Evolutionary conservation across 164 flowering plant species (phyloP), one percentile per base, ranked within the genome.

Genomic region (Akebia trifoliata): DNA sequence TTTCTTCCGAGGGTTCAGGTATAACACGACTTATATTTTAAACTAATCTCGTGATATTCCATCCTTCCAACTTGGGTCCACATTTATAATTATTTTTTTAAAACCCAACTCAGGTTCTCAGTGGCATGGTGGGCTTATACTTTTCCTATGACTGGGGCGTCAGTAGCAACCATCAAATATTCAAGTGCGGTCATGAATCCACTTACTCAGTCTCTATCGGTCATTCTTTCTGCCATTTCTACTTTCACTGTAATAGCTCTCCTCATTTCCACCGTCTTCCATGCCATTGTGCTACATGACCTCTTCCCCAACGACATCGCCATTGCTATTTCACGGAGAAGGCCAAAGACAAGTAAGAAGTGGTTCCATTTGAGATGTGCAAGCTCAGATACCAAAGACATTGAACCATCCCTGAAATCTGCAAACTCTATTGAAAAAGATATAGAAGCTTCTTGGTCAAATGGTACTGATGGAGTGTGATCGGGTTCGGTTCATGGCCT

Each of bases 271-370:
- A 86, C 90, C 2, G 54, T 84, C 45, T 0, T 82, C 36, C 96
- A 86, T 46, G 96, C 87, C 32, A 81, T 92, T 62, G 77, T 88
- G 29, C 74, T 78, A 5, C 63, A 80, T 12, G 81, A 88, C 74
- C 88, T 88, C 47, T 85, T 92, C 68, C 98, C 95, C 2, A 88
- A 88, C 39, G 96, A 92, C 76, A 77, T 85, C n/a, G 84, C 87
- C 38, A 88, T 92, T 57, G 98, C 98, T 26, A 86, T 87, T 35
- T 76, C 83, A 43, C 60, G 73, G 4, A 70, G 71, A 30, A 76
- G 62, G 53, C 70, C 79, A 2, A 81, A 77, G 70, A 59, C 58
- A 14, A 36, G 38, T 18, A 76, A 56, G 60, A 82, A 62, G 40
- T 71, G 83, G 78, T 72, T 69, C 46, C 82, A 77, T 35, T 42